phyloP scores from a whole-genome alignment of 805 yeast species.

The Priceomyces medius region DNA sequence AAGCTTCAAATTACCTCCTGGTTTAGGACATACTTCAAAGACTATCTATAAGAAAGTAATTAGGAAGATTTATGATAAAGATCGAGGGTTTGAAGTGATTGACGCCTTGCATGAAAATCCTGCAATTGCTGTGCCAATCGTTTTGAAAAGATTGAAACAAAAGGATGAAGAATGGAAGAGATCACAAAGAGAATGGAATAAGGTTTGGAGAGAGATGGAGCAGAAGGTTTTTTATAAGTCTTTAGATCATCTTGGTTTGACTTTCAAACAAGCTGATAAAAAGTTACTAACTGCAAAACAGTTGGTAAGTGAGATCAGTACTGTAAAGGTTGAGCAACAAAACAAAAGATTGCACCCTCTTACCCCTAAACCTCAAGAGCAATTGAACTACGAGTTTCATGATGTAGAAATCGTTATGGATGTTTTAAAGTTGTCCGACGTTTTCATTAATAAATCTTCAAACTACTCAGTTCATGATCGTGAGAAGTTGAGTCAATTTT shows the following conservation, averaged over 20 bases:
- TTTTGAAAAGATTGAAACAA: constrained; percentile 87
- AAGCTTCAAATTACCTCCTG: constrained; percentile 82
- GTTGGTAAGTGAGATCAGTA: constrained; percentile 84
- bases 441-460: constrained; percentile 65
- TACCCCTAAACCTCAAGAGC: constrained; percentile 81
- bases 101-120: constrained; percentile 96
- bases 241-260: constrained; percentile 90
- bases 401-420: constrained; percentile 75
- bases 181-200: constrained; percentile 97
- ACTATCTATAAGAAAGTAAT: constrained; percentile 93
- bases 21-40: constrained; percentile 85
- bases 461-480: constrained; percentile 79
- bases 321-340: constrained; percentile 88
- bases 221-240: constrained; percentile 92
- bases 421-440: constrained; percentile 63
- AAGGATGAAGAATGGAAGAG: constrained; percentile 99
- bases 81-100: constrained; percentile 93
- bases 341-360: constrained; percentile 83
- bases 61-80: constrained; percentile 88
- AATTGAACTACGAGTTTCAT: constrained; percentile 58
- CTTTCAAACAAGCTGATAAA: constrained; percentile 96
- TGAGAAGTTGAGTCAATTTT: constrained; percentile 68
- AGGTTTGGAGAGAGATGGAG: constrained; percentile 98
- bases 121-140: constrained; percentile 91
- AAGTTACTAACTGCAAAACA: constrained; percentile 88